These are phyloP conservation scores for Globisporangium heterothallicum DNA, from an alignment of 352 stramenopile genomes.

Conservation along the genomic window DNA sequence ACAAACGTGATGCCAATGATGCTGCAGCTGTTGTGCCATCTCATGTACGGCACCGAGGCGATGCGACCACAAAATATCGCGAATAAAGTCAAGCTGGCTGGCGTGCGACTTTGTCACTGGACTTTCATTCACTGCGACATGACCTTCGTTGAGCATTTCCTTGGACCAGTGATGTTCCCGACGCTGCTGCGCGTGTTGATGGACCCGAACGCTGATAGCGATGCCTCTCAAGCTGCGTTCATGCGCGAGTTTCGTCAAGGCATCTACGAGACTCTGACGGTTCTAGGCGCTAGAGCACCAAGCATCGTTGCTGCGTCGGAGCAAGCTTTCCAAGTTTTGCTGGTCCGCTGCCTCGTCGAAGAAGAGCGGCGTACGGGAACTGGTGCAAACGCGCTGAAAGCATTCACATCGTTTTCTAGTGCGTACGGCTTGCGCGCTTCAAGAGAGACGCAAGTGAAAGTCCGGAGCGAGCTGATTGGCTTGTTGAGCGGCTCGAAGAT, in stretches of 20 bases:
- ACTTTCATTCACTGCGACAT: slow-evolving; percentile 45
- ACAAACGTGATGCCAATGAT: slow-evolving; percentile 56
- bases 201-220: slow-evolving; percentile 51
- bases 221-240: slow-evolving; percentile 35
- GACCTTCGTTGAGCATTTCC: slow-evolving; percentile 34
- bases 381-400: slow-evolving; percentile 57
- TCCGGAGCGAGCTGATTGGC: slow-evolving; percentile 44
- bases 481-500: slow-evolving; percentile 54
- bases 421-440: slow-evolving; percentile 32
- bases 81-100: slow-evolving; percentile 61
- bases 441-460: slow-evolving; percentile 23
- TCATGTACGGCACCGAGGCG: slow-evolving; percentile 64
- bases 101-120: slow-evolving; percentile 52
- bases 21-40: slow-evolving; percentile 66
- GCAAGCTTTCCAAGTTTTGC: slow-evolving; percentile 69
- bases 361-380: slow-evolving; percentile 39
- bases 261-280: slow-evolving; percentile 51
- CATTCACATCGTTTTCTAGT: slow-evolving; percentile 42
- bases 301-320: slow-evolving; percentile 40
- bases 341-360: slow-evolving; percentile 56
- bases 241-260: slow-evolving; percentile 51
- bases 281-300: slow-evolving; percentile 37
- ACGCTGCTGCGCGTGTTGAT: slow-evolving; percentile 58
- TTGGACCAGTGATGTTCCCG: slow-evolving; percentile 67
- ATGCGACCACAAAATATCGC: slow-evolving; percentile 40